Evolutionary conservation across 139 green algal genomes (phyloP), one percentile per base, ranked within the genome.

Genomic region (Picochlorum sp.): DNA sequence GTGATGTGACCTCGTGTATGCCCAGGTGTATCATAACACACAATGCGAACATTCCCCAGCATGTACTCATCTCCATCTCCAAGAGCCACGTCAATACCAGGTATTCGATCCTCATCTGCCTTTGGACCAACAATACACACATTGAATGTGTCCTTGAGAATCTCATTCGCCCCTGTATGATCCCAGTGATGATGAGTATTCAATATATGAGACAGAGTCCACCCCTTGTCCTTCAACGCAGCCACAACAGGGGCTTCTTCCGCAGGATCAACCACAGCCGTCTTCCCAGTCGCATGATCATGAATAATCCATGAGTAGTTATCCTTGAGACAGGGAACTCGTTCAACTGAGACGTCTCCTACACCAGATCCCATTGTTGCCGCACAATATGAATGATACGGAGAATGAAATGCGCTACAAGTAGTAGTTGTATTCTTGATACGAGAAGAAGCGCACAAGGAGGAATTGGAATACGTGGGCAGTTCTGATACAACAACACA

Each of bases 1-100:
- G 79, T 84, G 51, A 96, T 85, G 74, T 97, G 90, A 2, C 89
- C 89, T 5, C 69, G 66, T 6, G 90, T 97, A 80, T 97, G 90
- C 4, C 89, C 90, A 24, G 89, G 86, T 2, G 88, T 96, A 69
- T 95, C 86, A 62, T 89, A 88, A 38, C 56, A 69, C 23, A 58
- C 14, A 16, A 90, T 69, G 51, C 84, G 50, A 21, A 84, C 14
- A 11, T 60, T 51, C 8, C 82, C 82, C 49, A 91, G 65, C 34
- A 66, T 10, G 63, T 76, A 89, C 6, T 24, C 69, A 62, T 85
- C 76, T 0, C 84, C 84, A 30, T 90, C 87, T 11, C 49, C 65
- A 20, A 95, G 68, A 13, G 74, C 57, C 28, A 84, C 69, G 52
- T 95, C 85, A 24, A 96, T 95, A 46, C 85, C 84, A 1, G 89